Base-by-base conservation (phyloP, 2,329 filamentous ascomycete species). In the Fusarium chuoi region DNA sequence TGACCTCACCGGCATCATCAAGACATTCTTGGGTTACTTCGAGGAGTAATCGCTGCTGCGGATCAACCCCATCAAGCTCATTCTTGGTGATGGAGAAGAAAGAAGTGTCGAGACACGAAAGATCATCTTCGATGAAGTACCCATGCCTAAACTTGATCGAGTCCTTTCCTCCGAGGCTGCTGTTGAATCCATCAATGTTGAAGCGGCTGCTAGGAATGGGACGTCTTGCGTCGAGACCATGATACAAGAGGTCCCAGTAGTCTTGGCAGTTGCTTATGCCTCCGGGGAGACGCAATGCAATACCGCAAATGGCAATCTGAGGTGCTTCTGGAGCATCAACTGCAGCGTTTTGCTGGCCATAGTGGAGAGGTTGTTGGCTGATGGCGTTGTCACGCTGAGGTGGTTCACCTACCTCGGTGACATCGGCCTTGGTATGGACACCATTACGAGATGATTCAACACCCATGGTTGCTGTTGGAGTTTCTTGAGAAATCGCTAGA, bases 41-140 rank as follows among this genome's bases (percentile, higher is more conserved):
- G 0, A 69, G 56, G 0, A 69, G 51, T 2, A 69, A 20, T 10
- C 66, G 33, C 11, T 69, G 66, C 26, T 68, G 64, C 2, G 66
- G 66, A 30, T 69, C 66, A 26, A 54, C 45, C 10, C 36, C 20
- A 0, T 26, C 57, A 15, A 68, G 56, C 3, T 68, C 66, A 17
- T n/a, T 39, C 28, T 63, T 69, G 0, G 51, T 20, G 2, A 69
- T 2, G 0, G 64, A 38, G 28, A 69, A 69, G 17, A 69, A 68
- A 5, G 66, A 68, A 1, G 66, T 57, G 18, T 69, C 66, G 4
- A 69, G 57, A 8, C 35, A 7, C 3, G 56, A 52, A 2, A 69
- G n/a, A 13, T 69, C 57, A 1, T 39, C 56, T 1, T 69, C 57
- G 2, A 69, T 35, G 11, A 68, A 68, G n/a, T 69, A 68, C 1